Base-by-base conservation (phyloP, 352 stramenopile genomes). In the Globisporangium canariense region DNA sequence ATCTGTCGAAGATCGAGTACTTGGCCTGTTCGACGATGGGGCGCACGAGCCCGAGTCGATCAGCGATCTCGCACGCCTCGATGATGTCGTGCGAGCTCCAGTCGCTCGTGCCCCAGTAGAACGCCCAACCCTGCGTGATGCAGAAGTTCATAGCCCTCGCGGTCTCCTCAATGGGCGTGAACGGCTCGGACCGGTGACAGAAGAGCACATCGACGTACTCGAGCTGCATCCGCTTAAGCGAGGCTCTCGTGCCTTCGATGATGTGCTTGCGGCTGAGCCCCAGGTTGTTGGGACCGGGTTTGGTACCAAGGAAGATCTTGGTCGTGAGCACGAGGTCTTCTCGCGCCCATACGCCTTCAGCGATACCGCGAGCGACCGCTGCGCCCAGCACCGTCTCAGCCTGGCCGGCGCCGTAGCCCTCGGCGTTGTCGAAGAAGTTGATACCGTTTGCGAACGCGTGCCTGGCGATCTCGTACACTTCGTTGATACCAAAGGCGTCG, bases 1-100 rank as follows among this genome's bases (percentile, higher is more conserved):
- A 72, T 14, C 81, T 73, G n/a, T 88, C 67, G 6, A 90, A 61
- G 20, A 90, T 62, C 51, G 78, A 77, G 76, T 90, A 90, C 62
- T 86, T 54, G 6, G 76, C 67, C 58, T 90, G 80, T 40, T 90
- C 76, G 3, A 84, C 62, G 22, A 76, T 65, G 6, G 71, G 76
- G 1, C 70, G 65, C 13, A 64, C 60, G 11, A 79, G 32, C 0
- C 60, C 56, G 8, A 79, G 59, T 7, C 65, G 57, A 20, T 81
- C 69, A 0, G 69, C 76, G 43, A 81, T 73, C 18, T 73, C 65
- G 18, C 67, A 78, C 1, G 78, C 80, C 40, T 89, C 73, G 8
- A 60, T 78, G 45, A 90, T 85, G 65, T 89, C 73, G 43, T 68
- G 50, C 1, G 78, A 64, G 34, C 14, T 69, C 79, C 77, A 90